A percentile compares a stretch with the other conserved stretches of the same genome.
Conservation (phyloP, 371 early-diverging fungal genomes). For the Mucor velutinosus region DNA sequence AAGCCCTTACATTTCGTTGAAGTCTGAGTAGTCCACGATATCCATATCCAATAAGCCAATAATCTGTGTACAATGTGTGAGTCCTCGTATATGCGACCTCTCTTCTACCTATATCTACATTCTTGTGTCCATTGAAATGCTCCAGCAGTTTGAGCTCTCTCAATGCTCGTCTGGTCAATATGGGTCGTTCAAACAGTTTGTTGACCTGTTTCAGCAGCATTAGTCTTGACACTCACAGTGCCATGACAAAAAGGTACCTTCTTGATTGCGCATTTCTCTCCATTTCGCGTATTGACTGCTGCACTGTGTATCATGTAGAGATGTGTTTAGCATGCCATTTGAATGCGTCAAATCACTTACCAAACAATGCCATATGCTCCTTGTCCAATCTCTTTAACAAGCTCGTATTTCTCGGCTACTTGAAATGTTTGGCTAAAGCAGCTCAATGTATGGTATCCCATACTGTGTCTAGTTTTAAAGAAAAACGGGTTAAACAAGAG, state of each 20-base stretch:
- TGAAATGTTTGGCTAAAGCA: constrained; percentile 70
- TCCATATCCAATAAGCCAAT: constrained; percentile 73
- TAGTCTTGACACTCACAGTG: constrained; percentile 33
- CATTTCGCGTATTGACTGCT: constrained; percentile 12
- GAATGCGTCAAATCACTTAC: constrained; percentile 40
- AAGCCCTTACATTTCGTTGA: constrained; percentile 81
- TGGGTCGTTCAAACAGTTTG: constrained; percentile 74
- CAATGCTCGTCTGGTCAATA: constrained; percentile 84
- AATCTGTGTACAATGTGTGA: constrained; percentile 54
- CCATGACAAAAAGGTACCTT: constrained; percentile 5
- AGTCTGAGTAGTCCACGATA: constrained; percentile 57
- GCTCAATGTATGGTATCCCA: constrained; percentile 58
- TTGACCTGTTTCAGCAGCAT: constrained; percentile 62
- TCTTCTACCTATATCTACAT: constrained; percentile 80
- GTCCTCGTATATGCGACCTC: constrained; percentile 16
- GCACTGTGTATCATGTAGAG: not conserved
- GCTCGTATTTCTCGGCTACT: constrained; percentile 74
- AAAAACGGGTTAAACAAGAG: not conserved
- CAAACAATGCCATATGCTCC: constrained; percentile 93
- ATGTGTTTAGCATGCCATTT: not conserved
- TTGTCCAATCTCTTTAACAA: constrained; percentile 87
- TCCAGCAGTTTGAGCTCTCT: constrained; percentile 88
- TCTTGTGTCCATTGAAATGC: constrained; percentile 91
- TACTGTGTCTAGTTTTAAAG: not conserved
- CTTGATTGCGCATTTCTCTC: constrained; percentile 20